Conservation (phyloP, 2,329 filamentous ascomycete species). For the Penicillium sp. region DNA sequence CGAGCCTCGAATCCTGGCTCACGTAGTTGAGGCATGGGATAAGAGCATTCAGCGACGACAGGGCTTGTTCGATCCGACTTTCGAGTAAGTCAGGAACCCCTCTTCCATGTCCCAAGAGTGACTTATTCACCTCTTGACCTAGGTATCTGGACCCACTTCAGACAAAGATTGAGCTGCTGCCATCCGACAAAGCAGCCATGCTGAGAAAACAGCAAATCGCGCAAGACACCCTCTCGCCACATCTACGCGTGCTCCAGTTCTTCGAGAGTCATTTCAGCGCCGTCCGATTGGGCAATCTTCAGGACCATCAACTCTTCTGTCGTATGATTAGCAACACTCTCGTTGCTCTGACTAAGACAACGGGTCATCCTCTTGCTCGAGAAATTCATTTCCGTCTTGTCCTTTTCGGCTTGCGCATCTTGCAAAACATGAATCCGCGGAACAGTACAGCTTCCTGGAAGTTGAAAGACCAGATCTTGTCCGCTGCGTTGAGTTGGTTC, state of each 20-base stretch:
- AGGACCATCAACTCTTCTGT: conserved; percentile 74
- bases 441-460: conserved; percentile 67
- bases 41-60: conserved; percentile 67
- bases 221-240: conserved; percentile 78
- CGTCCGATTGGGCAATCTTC: conserved; percentile 73
- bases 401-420: conserved; percentile 71
- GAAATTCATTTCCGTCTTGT: conserved; percentile 89
- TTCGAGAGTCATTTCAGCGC: conserved; percentile 93
- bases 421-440: conserved; percentile 62
- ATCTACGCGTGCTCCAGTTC: conserved; percentile 79
- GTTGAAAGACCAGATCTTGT: conserved; percentile 82
- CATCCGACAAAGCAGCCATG: conserved; percentile 72
- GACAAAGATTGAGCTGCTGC: conserved; percentile 83
- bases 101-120: not conserved
- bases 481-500: conserved; percentile 87
- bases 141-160: conserved; percentile 83
- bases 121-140: conserved; percentile 7
- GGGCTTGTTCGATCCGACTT: conserved; percentile 71
- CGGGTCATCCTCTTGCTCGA: conserved; percentile 76
- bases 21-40: conserved; percentile 90
- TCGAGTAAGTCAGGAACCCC: conserved; percentile 46
- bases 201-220: conserved; percentile 70
- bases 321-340: conserved; percentile 76
- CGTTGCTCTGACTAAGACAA: conserved; percentile 63
- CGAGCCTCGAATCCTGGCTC: conserved; percentile 76